phyloP scores from a whole-genome alignment of 2,329 filamentous ascomycete species.

The Elsinoe fawcettii region DNA sequence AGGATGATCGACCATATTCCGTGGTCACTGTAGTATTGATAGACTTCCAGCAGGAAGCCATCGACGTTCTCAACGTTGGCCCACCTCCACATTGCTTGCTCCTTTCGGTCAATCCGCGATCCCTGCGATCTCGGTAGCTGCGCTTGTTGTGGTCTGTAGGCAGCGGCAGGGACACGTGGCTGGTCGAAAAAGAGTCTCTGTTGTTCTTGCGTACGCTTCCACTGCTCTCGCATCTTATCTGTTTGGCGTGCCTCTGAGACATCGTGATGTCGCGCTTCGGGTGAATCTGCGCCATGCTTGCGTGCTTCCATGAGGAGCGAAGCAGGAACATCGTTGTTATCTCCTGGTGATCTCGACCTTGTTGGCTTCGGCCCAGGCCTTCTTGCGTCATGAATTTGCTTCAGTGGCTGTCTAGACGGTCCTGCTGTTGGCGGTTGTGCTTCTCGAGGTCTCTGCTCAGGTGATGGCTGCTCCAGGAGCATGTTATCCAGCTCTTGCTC shows the following conservation, averaged over 20 bases:
- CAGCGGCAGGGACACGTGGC: background rate
- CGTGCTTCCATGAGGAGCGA: slow-evolving; percentile 11
- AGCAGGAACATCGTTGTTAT: slow-evolving; percentile 12
- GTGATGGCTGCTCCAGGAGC: slow-evolving; percentile 41
- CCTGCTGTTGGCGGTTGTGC: slow-evolving; percentile 16
- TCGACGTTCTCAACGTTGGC: slow-evolving; percentile 86
- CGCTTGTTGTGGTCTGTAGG: slow-evolving; percentile 16
- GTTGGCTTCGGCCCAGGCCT: slow-evolving; percentile 16
- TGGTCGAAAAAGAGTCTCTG: slow-evolving; percentile 35
- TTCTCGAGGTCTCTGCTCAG: slow-evolving; percentile 9
- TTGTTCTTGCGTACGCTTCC: slow-evolving; percentile 42
- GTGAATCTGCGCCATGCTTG: background rate
- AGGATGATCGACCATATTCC: slow-evolving; percentile 80
- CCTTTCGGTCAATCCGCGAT: slow-evolving; percentile 47
- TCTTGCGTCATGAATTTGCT: slow-evolving; percentile 1
- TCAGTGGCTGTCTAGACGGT: background rate
- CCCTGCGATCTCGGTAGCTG: background rate
- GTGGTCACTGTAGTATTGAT: slow-evolving; percentile 75
- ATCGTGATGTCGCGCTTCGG: background rate
- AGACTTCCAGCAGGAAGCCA: slow-evolving; percentile 76
- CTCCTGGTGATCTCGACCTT: slow-evolving; percentile 16
- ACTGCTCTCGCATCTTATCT: slow-evolving; percentile 41
- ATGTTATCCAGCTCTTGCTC: slow-evolving; percentile 51
- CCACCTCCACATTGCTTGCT: slow-evolving; percentile 86
- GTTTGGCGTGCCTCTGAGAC: slow-evolving; percentile 38